These are phyloP conservation scores for Dothistroma pini DNA, from an alignment of 2,329 filamentous ascomycete genomes.

Conservation along the genomic window DNA sequence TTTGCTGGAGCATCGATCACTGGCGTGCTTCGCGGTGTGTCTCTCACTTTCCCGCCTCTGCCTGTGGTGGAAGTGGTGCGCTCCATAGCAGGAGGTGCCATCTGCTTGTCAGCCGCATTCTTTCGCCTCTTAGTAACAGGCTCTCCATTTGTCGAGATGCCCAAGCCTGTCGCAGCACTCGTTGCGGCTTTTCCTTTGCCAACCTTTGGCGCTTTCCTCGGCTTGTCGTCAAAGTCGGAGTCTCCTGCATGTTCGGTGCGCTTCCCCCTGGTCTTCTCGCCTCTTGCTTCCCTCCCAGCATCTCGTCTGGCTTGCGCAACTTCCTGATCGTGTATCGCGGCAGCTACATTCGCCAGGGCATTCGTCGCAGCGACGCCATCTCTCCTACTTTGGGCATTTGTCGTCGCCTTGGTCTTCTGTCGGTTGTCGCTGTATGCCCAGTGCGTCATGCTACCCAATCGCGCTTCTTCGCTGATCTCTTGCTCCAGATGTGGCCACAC, in stretches of 20 bases:
- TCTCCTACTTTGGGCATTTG: slow-evolving; percentile 68
- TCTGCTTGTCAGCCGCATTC: slow-evolving; percentile 70
- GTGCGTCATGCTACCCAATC: slow-evolving; percentile 84
- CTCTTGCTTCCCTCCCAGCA: slow-evolving; percentile 61
- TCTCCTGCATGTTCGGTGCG: slow-evolving; percentile 61
- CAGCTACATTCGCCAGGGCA: slow-evolving; percentile 64
- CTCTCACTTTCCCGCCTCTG: slow-evolving; percentile 37
- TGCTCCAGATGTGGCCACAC: slow-evolving; percentile 81
- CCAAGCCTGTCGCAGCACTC: slow-evolving; percentile 46
- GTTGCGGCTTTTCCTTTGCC: slow-evolving; percentile 58
- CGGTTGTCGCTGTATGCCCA: slow-evolving; percentile 92
- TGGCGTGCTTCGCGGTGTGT: slow-evolving; percentile 67
- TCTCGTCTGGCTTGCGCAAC: slow-evolving; percentile 77
- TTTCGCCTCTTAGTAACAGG: slow-evolving; percentile 75
- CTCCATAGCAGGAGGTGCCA: slow-evolving; percentile 54
- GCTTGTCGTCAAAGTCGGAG: slow-evolving; percentile 72
- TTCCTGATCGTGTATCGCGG: slow-evolving; percentile 75
- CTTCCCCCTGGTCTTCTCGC: slow-evolving; percentile 67
- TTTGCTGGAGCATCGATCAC: slow-evolving; percentile 64
- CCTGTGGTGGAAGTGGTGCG: slow-evolving; percentile 59
- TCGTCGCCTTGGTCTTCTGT: slow-evolving; percentile 49
- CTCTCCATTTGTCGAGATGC: slow-evolving; percentile 59
- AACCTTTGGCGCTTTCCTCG: slow-evolving; percentile 61
- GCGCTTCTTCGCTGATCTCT: slow-evolving; percentile 92
- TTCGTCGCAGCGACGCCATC: slow-evolving; percentile 70